Conservation (phyloP, 352 stramenopile species). For the Pythium chondricola region DNA sequence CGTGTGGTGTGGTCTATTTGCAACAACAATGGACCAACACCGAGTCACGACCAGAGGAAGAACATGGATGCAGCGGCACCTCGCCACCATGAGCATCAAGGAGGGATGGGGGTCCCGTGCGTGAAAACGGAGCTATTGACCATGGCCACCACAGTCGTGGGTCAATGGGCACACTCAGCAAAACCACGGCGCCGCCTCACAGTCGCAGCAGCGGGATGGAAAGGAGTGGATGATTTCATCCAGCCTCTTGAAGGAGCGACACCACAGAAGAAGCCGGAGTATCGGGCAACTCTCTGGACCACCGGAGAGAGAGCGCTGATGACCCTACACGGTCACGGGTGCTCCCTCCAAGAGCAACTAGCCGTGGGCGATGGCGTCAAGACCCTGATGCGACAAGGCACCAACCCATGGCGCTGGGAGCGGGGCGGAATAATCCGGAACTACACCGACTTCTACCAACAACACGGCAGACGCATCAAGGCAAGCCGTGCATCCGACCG, state of each 20-base stretch:
- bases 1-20: constrained; percentile 3
- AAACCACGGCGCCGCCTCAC: background rate
- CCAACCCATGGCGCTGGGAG: background rate
- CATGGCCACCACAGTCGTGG: constrained; percentile 1
- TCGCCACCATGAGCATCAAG: background rate
- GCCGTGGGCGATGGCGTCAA: too few species aligned
- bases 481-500: too few species aligned
- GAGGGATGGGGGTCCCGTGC: background rate
- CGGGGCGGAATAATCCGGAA: background rate
- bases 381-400: background rate
- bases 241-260: background rate
- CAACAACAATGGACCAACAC: background rate
- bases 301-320: background rate
- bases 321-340: too few species aligned
- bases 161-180: background rate
- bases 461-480: background rate
- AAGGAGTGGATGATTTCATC: background rate
- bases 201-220: background rate
- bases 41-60: background rate
- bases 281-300: background rate
- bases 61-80: background rate
- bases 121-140: background rate
- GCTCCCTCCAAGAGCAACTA: too few species aligned
- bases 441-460: background rate
- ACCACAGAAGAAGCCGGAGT: background rate